These are phyloP conservation scores for Fusarium dimerum DNA, from an alignment of 2,329 filamentous ascomycete genomes.

Conservation along the genomic window DNA sequence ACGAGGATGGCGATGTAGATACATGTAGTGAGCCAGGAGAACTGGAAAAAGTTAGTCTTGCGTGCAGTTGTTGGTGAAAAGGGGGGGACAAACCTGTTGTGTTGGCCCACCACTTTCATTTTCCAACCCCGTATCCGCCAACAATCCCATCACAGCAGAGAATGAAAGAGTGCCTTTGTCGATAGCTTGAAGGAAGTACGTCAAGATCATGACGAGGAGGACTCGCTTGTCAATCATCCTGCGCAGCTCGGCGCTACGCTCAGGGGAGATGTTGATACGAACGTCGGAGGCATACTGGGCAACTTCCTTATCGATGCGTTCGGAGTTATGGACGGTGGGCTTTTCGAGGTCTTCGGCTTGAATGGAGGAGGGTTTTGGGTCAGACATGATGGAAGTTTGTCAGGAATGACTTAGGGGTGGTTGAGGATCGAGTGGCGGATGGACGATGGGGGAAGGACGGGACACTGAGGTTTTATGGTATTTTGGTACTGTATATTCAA, in stretches of 20 bases:
- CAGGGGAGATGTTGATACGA: slow-evolving; percentile 57
- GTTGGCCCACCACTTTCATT: slow-evolving; percentile 34
- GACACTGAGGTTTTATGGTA: no score
- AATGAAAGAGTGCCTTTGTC: slow-evolving; percentile 68
- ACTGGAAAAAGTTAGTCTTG: slow-evolving; percentile 47
- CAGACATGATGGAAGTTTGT: no score
- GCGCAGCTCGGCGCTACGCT: slow-evolving; percentile 62
- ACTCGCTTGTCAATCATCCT: slow-evolving; percentile 68
- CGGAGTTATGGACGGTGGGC: slow-evolving; percentile 46
- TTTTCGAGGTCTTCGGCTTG: slow-evolving; percentile 41
- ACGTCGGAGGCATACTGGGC: slow-evolving; percentile 61
- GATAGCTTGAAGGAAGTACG: slow-evolving; percentile 71
- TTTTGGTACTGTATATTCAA: no score
- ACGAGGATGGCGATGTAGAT: slow-evolving; percentile 72
- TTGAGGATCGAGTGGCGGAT: no score
- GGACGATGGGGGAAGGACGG: no score
- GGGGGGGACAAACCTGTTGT: slow-evolving; percentile 14
- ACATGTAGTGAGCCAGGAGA: slow-evolving; percentile 70
- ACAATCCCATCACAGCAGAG: slow-evolving; percentile 65
- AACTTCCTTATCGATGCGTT: slow-evolving; percentile 65
- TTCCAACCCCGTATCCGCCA: slow-evolving; percentile 48
- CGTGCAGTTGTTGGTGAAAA: neutral
- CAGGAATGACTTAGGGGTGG: no score
- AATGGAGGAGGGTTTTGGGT: slow-evolving; percentile 14
- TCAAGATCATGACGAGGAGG: slow-evolving; percentile 69